phyloP scores from a whole-genome alignment of 225 moss, liverwort and hornwort species.

The Takakia lepidozioides region DNA sequence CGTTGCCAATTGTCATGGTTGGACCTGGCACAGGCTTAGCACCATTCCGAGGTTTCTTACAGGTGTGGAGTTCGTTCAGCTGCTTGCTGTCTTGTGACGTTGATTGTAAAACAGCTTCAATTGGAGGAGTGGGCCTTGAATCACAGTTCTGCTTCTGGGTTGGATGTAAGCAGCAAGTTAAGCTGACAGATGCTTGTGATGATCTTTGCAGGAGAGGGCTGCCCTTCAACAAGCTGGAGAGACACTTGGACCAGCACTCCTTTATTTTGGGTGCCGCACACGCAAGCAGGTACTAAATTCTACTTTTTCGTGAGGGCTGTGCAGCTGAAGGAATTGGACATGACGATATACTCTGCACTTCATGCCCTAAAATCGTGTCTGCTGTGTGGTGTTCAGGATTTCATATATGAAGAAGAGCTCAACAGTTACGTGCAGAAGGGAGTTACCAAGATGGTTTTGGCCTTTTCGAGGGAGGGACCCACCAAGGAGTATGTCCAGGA shows the following conservation, averaged over 20 bases:
- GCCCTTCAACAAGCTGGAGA: conserved; percentile 44
- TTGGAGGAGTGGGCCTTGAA: too few species aligned
- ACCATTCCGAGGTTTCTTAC: conserved; percentile 86
- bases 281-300: conserved; percentile 49
- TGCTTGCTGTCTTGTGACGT: too few species aligned
- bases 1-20: conserved; percentile 68
- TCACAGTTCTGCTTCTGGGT: neutral
- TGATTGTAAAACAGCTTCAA: too few species aligned
- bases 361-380: too few species aligned
- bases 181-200: too few species aligned
- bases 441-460: conserved; percentile 54
- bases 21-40: conserved; percentile 96
- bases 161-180: too few species aligned
- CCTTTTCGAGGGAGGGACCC: conserved; percentile 64
- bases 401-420: conserved; percentile 87
- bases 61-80: conserved; percentile 13
- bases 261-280: conserved; percentile 92
- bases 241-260: conserved; percentile 55
- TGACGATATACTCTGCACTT: too few species aligned
- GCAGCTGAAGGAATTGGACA: too few species aligned
- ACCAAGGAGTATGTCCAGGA: conserved; percentile 88
- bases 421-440: conserved; percentile 31
- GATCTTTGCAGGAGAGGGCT: conserved; percentile 47
- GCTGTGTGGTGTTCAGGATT: conserved; percentile 32
- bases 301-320: too few species aligned